Evolutionary conservation across 208 protist genomes (phyloP).

Genomic region (Crithidia expoeki): DNA sequence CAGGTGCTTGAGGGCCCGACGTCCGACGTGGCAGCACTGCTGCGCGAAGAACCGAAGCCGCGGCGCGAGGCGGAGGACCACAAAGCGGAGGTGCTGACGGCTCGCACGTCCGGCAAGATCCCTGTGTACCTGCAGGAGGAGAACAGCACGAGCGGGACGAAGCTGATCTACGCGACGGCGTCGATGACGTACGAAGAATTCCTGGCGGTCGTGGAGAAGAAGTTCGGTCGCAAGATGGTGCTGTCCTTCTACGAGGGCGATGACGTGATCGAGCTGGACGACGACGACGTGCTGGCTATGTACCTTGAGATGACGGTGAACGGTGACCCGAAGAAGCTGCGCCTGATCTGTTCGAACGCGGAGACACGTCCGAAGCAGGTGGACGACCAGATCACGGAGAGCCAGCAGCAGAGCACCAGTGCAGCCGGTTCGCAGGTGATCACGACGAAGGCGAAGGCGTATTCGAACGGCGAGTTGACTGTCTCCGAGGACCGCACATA

Average conservation of each 20-base stretch:
- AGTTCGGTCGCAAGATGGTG: conserved; percentile 70
- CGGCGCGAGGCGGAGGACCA: conserved; percentile 44
- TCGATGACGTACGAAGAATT: conserved; percentile 81
- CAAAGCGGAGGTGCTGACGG: conserved; percentile 37
- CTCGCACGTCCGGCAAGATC: conserved; percentile 66
- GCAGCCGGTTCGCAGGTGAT: background rate
- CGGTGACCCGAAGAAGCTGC: conserved; percentile 67
- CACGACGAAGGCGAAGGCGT: conserved; percentile 43
- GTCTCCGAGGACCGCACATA: conserved; percentile 61
- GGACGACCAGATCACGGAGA: conserved; percentile 59
- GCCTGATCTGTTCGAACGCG: conserved; percentile 69
- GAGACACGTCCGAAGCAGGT: conserved; percentile 26
- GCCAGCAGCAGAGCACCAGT: conserved; percentile 13
- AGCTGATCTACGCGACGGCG: conserved; percentile 72
- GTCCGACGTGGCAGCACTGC: conserved; percentile 37
- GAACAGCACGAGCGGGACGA: conserved; percentile 46
- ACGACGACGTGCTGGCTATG: conserved; percentile 86
- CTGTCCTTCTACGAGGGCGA: conserved; percentile 85
- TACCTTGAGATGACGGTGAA: conserved; percentile 73
- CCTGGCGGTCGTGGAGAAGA: conserved; percentile 70
- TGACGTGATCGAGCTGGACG: conserved; percentile 82
- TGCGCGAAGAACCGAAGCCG: conserved; percentile 42
- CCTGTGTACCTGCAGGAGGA: conserved; percentile 80
- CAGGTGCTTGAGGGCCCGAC: conserved; percentile 69
- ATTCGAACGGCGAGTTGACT: conserved; percentile 62